Base-by-base conservation (phyloP, 2,329 filamentous ascomycete genomes). In the Fusarium stilboides region DNA sequence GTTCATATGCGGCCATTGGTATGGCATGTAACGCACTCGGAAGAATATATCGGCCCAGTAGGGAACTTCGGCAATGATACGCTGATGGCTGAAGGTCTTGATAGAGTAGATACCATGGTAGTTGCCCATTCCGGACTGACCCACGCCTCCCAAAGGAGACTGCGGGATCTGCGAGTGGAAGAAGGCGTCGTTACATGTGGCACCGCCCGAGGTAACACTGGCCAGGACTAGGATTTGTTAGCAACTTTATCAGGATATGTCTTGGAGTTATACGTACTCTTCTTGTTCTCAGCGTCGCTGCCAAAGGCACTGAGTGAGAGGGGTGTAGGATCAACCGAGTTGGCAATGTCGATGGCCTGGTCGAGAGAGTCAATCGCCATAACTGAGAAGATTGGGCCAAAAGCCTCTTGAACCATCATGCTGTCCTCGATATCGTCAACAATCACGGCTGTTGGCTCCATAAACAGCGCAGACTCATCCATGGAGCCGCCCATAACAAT, bases 381-480 rank as follows among this genome's bases (percentile, higher is more conserved):
- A 67, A 98, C 89, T 67, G 93, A 91, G 71, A 97, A 94, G 62
- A 97, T 86, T n/a, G 96, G 96, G 8, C 95, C 96, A 77, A 99
- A 99, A 43, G 91, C 93, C 82, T 99, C 96, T 68, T 97, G 89
- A 24, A 83, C 82, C 76, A 98, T 87, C 80, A 98, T 88, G 80
- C 97, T 95, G 49, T 94, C 87, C 28, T 81, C 64, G 17, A 87
- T 77, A 65, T 89, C 89, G 70, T 92, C 86, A 37, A 98, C 91
- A 64, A 93, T 86, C n/a, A 99, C 90, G n/a, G 95, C 89, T 0
- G 96, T 99, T 1, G 94, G 93, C 78, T 95, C 94, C 72, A 99
- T 96, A 80, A 92, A 98, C 50, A 92, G 89, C 33, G 93, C 87
- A 36, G 87, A 84, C 77, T 93, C 90, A 78, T 98, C 94, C 82